A percentile compares a stretch with the other conserved stretches of the same genome.
Evolutionary conservation across 2,329 filamentous ascomycete genomes (phyloP).

Genomic region (Penicillium sp.): DNA sequence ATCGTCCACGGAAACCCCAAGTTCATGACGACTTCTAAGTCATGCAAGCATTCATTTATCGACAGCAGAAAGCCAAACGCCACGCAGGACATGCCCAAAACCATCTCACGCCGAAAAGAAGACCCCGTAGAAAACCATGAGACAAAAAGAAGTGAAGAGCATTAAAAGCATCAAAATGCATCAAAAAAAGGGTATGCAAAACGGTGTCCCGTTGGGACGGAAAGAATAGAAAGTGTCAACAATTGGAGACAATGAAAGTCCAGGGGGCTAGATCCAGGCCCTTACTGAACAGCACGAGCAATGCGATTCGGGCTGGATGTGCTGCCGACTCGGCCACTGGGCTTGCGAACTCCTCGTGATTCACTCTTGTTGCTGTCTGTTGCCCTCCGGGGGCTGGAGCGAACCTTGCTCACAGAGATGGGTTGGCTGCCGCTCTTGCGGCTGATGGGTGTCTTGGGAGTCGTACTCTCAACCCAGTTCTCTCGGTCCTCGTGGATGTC

Average conservation of each 20-base stretch:
- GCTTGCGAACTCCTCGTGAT: conserved; percentile 42
- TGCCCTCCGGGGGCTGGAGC: conserved; percentile 48
- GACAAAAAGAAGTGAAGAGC: conserved; percentile 10
- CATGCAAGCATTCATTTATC: conserved; percentile 15
- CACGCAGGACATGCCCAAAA: conserved; percentile 22
- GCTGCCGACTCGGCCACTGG: conserved; percentile 45
- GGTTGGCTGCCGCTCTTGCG: conserved; percentile 50
- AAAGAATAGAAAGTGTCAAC: conserved; percentile 18
- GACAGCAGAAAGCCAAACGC: conserved; percentile 25
- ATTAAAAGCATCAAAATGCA: conserved; percentile 22
- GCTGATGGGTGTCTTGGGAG: conserved; percentile 51
- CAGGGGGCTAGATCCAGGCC: conserved; percentile 5
- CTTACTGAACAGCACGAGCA: conserved; percentile 21
- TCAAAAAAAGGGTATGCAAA: conserved; percentile 21
- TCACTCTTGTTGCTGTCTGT: conserved; percentile 37
- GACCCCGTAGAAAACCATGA: conserved; percentile 12
- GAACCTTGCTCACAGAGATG: conserved; percentile 59
- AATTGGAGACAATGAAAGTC: conserved; percentile 6
- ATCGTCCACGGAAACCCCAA: conserved; percentile 1
- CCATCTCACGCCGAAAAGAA: conserved; percentile 21
- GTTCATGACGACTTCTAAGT: conserved; percentile 16
- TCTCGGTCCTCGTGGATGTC: conserved; percentile 62
- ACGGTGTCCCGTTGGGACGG: conserved; percentile 13
- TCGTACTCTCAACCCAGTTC: conserved; percentile 51
- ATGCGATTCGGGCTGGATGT: conserved; percentile 30